Evolutionary conservation across 148 eudicot genomes (phyloP), one percentile per base, ranked within the genome.

Genomic region (Bassia scoparia): DNA sequence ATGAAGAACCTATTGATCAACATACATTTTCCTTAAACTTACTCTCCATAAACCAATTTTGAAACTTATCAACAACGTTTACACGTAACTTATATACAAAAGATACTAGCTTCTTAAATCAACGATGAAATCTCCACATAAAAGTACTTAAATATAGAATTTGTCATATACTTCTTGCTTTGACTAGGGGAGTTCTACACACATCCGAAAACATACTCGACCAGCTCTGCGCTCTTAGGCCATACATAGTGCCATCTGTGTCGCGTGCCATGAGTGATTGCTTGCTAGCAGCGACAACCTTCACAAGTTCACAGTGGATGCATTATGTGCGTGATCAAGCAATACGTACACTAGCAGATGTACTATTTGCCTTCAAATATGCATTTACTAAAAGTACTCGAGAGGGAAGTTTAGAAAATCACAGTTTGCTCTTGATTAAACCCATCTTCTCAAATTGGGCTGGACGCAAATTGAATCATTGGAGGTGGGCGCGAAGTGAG

Each of bases 401-500:
- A 41, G 3, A 49, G 15, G n/a, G 23, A 43, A 5, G 16, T 38
- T 80, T 74, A 94, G 72, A 94, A 94, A 76, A 88, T 82, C 74
- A 82, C 64, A 91, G 77, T 33, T 83, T 83, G 21, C 88, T 86
- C 82, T 88, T 87, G 30, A 83, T 43, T 67, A 79, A 94, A 5
- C 95, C 95, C 96, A 94, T 87, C 83, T 89, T 91, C 83, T 89
- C 84, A 94, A 84, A 55, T 84, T 89, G 3, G 97, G 97, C 59
- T 89, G 88, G 23, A 94, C 0, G 98, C 93, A 49, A 87, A 94
- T 75, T 89, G 93, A 74, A 94, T 85, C 98, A 94, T 94, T 16
- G 93, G 88, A 58, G 97, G 97, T 7, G 98, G 97, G 21, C 98
- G 97, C 68, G 97, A 94, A 7, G 93, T 88, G 68, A 94, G 73